Base-by-base conservation (phyloP, 2,329 filamentous ascomycete species). In the Alternaria triticina region DNA sequence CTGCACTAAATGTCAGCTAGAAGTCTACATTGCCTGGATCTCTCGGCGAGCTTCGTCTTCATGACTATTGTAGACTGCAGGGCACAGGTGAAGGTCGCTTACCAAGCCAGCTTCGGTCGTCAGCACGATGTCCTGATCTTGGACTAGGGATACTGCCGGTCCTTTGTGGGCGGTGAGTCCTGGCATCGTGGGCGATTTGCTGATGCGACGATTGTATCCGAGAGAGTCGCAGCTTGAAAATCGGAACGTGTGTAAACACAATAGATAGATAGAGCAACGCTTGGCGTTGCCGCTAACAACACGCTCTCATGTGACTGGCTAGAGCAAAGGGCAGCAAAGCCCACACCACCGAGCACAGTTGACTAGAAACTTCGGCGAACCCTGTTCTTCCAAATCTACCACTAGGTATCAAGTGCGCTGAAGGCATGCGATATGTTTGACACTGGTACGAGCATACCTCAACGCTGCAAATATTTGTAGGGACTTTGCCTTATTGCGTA, bases 91-190 rank as follows among this genome's bases (percentile, higher is more conserved):
- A 28, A 40, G 25, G 45, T 10, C 7, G 17, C 43, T 36, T 17
- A 54, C 57, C 27, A 58, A 50, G 20, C 33, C 57, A 1, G 57
- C 33, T 43, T 59, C 57, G 22, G 33, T 59, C 10, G 50, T 62
- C 8, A 67, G 54, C 44, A 40, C 51, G 12, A 68, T 57, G 25
- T 68, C 65, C 23, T 61, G 61, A 4, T 67, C 62, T 46, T 57
- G 57, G n/a, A 66, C 60, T 1, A 63, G 33, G 0, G 60, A 63
- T 1, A 66, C 49, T 10, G 56, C 33, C 10, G 44, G 25, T 8
- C 52, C 47, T 17, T 47, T 66, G 30, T 57, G 44, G 30, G 11
- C 5, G 20, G 47, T 23, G 20, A 63, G 43, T 3, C 43, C 60
- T 22, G 56, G 56, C 60, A 66, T 63, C 12, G 8, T 57, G 33